phyloP scores from a whole-genome alignment of 805 yeast species.

The Wickerhamiella nectarea region DNA sequence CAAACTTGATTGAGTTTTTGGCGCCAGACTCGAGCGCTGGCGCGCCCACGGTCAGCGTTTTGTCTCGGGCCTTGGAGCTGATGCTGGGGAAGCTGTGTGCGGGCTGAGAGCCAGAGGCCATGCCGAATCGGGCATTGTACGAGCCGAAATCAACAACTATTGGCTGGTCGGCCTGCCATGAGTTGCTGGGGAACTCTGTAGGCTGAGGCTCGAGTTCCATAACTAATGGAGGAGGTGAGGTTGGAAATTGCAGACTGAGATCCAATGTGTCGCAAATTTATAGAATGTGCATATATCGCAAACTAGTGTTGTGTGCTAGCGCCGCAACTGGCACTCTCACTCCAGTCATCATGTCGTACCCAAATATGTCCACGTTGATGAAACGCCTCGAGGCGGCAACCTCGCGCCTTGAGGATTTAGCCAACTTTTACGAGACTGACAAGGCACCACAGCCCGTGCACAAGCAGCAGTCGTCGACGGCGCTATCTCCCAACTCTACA shows the following conservation, averaged over 20 bases:
- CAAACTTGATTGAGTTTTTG: conserved; percentile 55
- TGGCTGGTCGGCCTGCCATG: conserved; percentile 47
- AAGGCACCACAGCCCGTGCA: not conserved
- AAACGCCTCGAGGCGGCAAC: conserved; percentile 84
- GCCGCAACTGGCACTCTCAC: too few species aligned
- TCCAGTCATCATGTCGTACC: conserved; percentile 46
- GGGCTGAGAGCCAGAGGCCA: conserved; percentile 24
- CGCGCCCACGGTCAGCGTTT: conserved; percentile 58
- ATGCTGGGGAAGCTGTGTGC: conserved; percentile 57
- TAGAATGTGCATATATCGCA: too few species aligned
- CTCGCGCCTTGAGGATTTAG: conserved; percentile 78
- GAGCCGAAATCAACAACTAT: conserved; percentile 84
- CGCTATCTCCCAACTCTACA: not conserved
- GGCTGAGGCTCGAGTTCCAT: conserved; percentile 3
- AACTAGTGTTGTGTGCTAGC: too few species aligned
- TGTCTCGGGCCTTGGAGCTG: conserved; percentile 63
- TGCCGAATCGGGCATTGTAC: conserved; percentile 31
- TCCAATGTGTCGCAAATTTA: too few species aligned
- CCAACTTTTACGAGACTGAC: conserved; percentile 33
- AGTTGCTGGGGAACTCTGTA: conserved; percentile 10
- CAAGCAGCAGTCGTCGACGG: not conserved
- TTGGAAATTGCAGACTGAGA: too few species aligned
- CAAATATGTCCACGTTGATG: conserved; percentile 67
- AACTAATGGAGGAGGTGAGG: not conserved
- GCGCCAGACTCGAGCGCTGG: conserved; percentile 64